Base-by-base conservation (phyloP, 345 rosid species). In the Schrenkiella parvula region DNA sequence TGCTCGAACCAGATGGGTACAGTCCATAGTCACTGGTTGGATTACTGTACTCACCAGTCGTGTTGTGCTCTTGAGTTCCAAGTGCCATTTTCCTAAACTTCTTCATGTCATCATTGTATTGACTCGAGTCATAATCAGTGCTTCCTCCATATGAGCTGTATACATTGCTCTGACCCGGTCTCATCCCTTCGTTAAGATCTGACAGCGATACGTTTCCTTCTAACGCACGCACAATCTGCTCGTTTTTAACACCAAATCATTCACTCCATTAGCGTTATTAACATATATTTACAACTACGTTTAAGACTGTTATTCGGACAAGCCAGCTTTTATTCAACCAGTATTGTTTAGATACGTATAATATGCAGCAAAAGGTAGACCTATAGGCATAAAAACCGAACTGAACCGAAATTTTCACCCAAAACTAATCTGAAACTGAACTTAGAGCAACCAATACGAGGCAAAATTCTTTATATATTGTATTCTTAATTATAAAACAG, bases 211-310 rank as follows among this genome's bases (percentile, higher is more conserved):
- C 79, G 0, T 84, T 89, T 15, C 96, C 97, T 71, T 89, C 96
- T 15, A 92, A 52, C 18, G 92, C 92, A 14, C 90, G 89, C 28
- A 89, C 93, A 19, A 89, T 83, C 97, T 92, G 91, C 74, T 74
- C 38, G 4, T 14, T 60, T 48, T 12, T 8, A 39, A 50, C 17
- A 47, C 11, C 42, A 25, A 31, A 19, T 12, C 42, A 62, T 32
- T 42, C 68, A 31, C 48, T 64, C 19, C 18, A 44, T 64, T 54
- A 73, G 18, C 5, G 6, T 26, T 13, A 23, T 25, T 13, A 50
- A 48, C 28, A 43, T 17, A 47, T 10, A 19, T 28, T 47, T 47
- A 21, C 10, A 11, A 47, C 53, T 47, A 10, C 12, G 9, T 34
- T 34, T 34, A n/a, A n/a, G n/a, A n/a, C n/a, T n/a, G n/a, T n/a